phyloP scores from a whole-genome alignment of 441 rosid genomes.

The Corymbia citriodora region DNA sequence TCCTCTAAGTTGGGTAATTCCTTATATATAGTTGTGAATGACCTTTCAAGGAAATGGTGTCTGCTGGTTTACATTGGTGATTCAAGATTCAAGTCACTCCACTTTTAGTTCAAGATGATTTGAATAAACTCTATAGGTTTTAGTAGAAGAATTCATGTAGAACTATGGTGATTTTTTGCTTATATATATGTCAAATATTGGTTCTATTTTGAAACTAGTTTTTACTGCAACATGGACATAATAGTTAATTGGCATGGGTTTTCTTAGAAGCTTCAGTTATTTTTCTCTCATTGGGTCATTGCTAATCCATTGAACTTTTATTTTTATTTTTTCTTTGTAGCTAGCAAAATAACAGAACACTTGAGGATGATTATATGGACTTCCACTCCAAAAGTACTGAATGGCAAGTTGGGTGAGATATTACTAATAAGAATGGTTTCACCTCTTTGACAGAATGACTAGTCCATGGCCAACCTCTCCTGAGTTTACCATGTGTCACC shows the following conservation, averaged over 20 bases:
- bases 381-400: not conserved
- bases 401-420: not conserved
- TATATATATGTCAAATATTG: not conserved
- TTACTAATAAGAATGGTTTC: not conserved
- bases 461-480: not conserved
- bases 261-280: not conserved
- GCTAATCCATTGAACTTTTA: not conserved
- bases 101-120: not conserved
- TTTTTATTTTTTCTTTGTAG: not conserved
- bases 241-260: not conserved
- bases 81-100: not conserved
- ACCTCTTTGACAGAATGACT: not conserved
- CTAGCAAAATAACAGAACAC: not conserved
- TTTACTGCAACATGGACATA: not conserved
- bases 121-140: not conserved
- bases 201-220: not conserved
- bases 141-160: not conserved
- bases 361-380: not conserved
- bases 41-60: not conserved
- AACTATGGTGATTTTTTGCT: not conserved
- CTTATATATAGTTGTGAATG: not conserved
- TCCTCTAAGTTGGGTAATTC: not conserved
- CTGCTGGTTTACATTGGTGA: not conserved
- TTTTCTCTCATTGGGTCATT: not conserved
- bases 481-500: not conserved